These are phyloP conservation scores for Amyloporia xantha DNA, from an alignment of 768 basidiomycete genomes.

Conservation along the genomic window DNA sequence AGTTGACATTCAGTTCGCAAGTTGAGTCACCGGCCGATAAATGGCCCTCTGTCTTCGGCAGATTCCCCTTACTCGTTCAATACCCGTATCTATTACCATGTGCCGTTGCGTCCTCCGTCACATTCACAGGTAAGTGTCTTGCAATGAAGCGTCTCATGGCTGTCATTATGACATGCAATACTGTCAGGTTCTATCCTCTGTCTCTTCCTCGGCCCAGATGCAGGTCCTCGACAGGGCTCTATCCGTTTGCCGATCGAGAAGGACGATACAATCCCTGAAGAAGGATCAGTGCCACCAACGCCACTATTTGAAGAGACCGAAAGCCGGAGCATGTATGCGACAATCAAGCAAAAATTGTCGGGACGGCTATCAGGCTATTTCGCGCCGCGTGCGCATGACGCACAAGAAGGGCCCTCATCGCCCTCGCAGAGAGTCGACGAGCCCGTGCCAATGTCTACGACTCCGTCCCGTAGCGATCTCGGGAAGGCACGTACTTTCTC, in stretches of 20 bases:
- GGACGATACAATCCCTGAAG: slow-evolving; percentile 57
- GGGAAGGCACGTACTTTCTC: slow-evolving; percentile 34
- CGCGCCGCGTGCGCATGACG: slow-evolving; percentile 41
- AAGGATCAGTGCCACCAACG: slow-evolving; percentile 42
- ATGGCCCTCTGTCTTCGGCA: slow-evolving; percentile 72
- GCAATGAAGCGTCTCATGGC: background rate
- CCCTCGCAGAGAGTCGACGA: slow-evolving; percentile 26
- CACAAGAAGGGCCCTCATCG: slow-evolving; percentile 23
- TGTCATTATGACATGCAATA: background rate
- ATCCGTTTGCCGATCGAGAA: slow-evolving; percentile 86
- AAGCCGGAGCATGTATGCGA: slow-evolving; percentile 23
- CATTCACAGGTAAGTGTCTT: slow-evolving; percentile 48
- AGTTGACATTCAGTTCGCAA: slow-evolving; percentile 26
- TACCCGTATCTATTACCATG: slow-evolving; percentile 94
- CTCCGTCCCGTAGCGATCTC: slow-evolving; percentile 24
- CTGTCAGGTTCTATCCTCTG: slow-evolving; percentile 73
- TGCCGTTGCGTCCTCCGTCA: slow-evolving; percentile 67
- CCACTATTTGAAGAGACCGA: slow-evolving; percentile 36
- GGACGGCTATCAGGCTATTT: slow-evolving; percentile 55
- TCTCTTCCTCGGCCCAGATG: slow-evolving; percentile 86
- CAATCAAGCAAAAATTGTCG: slow-evolving; percentile 44
- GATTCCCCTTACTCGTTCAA: slow-evolving; percentile 56
- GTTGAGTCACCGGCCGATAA: slow-evolving; percentile 82
- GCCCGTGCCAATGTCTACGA: slow-evolving; percentile 40
- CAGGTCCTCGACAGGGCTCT: slow-evolving; percentile 79